Evolutionary conservation across 2,329 filamentous ascomycete species (phyloP).

Genomic region (Monosporascus sp.): DNA sequence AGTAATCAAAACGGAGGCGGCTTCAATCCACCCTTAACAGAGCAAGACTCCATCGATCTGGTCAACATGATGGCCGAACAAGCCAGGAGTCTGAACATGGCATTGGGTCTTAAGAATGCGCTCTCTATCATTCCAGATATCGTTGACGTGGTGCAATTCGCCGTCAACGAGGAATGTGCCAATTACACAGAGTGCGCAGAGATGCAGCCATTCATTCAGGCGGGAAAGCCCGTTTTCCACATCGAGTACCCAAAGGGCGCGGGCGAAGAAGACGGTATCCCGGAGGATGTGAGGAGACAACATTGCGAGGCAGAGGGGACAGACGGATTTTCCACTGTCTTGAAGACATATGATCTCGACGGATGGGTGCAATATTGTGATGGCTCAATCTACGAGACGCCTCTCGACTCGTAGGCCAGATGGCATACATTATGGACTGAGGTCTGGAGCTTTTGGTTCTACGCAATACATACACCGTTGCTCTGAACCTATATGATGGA

Average conservation of each 20-base stretch:
- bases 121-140: conserved; percentile 49
- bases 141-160: conserved; percentile 52
- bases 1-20: conserved; percentile 54
- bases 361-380: neutral
- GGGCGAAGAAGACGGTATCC: neutral
- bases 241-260: conserved; percentile 61
- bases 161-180: conserved; percentile 65
- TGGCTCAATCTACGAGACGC: neutral
- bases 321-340: neutral
- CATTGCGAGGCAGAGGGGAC: neutral
- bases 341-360: neutral
- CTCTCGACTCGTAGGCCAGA: neutral
- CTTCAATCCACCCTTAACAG: conserved; percentile 43
- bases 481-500: too few species aligned
- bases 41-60: conserved; percentile 51
- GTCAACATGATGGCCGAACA: conserved; percentile 54
- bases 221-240: conserved; percentile 64
- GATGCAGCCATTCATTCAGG: conserved; percentile 52
- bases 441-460: too few species aligned
- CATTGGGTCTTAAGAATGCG: conserved; percentile 65
- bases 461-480: too few species aligned
- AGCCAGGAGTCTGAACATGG: conserved; percentile 48
- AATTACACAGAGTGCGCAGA: conserved; percentile 53
- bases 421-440: neutral
- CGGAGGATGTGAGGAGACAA: neutral